Base-by-base conservation (phyloP, 2,329 filamentous ascomycete genomes). In the Xenosphaeropsis pyriputrescens region DNA sequence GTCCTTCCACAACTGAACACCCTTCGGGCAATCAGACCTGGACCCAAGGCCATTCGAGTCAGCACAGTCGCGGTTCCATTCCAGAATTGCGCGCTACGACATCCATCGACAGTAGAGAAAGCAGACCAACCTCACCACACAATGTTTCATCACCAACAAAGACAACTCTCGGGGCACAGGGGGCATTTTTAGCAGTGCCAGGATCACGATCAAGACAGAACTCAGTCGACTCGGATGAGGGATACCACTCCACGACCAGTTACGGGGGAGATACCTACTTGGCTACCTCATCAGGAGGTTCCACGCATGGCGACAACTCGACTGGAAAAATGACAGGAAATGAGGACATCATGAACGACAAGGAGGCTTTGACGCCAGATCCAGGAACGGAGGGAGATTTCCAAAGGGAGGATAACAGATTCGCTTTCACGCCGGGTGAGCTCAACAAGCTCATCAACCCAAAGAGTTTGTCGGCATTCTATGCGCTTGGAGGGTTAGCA, bases 401-500 rank as follows among this genome's bases (percentile, higher is more conserved):
- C 48, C 51, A 71, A 32, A 69, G 78, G 13, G 64, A 75, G 34
- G 63, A 79, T 48, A 85, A 82, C 55, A 73, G 68, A 33, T 85
- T 86, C 48, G 81, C 79, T 7, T 85, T 78, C 49, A 71, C 75
- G 0, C 78, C 78, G 9, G 83, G 82, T 17, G 80, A 83, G 47
- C 60, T 85, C 48, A 75, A 73, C 44, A 89, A 89, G 59, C 61
- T 91, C 6, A 64, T 86, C 37, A 88, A 88, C 45, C 83, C 84
- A 1, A 91, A 91, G 59, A 86, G 70, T 48, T 63, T 83, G 42
- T 65, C 72, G 18, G 83, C 82, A 4, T 85, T 88, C 43, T 75
- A 80, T 47, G 80, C 80, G 5, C 57, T 91, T 2, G 84, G 84
- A 39, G 84, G 84, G 35, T 54, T 89, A 5, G 62, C 60, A 7